phyloP scores from a whole-genome alignment of 2,329 filamentous ascomycete species.

The Fusarium heterosporum region DNA sequence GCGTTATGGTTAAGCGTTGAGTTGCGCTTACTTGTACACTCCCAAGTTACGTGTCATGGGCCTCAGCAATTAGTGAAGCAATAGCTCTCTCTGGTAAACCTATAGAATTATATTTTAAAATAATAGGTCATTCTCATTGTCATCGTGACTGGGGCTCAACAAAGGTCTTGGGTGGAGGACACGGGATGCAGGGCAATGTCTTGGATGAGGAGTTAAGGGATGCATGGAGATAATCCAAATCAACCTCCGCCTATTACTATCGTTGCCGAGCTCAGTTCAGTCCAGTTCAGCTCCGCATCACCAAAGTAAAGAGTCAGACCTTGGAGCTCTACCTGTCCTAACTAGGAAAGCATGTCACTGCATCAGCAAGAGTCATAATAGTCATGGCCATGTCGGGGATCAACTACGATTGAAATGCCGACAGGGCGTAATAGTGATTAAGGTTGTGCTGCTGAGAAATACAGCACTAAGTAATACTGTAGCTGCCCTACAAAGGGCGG shows the following conservation, averaged over 20 bases:
- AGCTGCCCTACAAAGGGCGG: constrained; percentile 7
- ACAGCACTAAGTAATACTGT: not conserved
- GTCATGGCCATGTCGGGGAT: constrained; percentile 33
- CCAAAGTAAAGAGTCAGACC: constrained; percentile 27
- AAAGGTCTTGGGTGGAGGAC: constrained; percentile 15
- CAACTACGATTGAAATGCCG: constrained; percentile 26
- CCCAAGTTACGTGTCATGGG: constrained; percentile 6
- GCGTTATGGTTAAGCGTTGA: constrained; percentile 1
- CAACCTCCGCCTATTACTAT: not conserved
- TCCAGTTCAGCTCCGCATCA: not conserved
- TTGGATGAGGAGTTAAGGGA: constrained; percentile 24
- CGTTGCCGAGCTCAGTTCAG: constrained; percentile 3
- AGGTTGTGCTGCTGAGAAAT: constrained; percentile 42
- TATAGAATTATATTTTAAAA: not conserved
- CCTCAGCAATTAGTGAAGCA: constrained; percentile 24
- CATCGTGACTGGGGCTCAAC: constrained; percentile 38
- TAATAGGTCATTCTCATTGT: constrained; percentile 33
- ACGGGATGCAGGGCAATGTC: constrained; percentile 39
- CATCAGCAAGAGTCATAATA: constrained; percentile 24
- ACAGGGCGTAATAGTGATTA: constrained; percentile 33
- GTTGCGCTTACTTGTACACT: not conserved
- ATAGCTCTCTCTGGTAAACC: not conserved
- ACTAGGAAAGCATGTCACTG: constrained; percentile 21
- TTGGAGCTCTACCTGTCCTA: constrained; percentile 15
- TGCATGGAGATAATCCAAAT: constrained; percentile 20